phyloP scores from a whole-genome alignment of 257 asterid genomes.

The Nicotiana tabacum region DNA sequence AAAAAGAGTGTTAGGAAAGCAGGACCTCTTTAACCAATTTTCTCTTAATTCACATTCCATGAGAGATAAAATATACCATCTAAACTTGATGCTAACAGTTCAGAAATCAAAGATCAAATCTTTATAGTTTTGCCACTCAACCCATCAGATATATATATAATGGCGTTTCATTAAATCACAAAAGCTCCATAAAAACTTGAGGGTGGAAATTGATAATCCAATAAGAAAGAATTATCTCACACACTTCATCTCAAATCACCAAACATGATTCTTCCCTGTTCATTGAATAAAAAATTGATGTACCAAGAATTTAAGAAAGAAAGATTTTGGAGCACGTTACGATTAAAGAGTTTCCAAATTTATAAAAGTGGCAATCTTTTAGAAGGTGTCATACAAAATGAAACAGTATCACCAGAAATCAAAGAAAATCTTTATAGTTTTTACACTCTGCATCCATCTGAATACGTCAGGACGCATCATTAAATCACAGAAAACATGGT shows the following conservation, averaged over 20 bases:
- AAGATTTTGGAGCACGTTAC: neutral
- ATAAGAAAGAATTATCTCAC: neutral
- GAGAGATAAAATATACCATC: neutral
- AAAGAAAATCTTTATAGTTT: neutral
- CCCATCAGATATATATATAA: neutral
- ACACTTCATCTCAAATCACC: neutral
- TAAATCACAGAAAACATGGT: neutral
- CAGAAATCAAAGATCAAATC: neutral
- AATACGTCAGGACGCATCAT: neutral
- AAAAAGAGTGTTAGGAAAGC: neutral
- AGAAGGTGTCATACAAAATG: too few relatives aligned
- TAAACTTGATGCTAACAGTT: neutral
- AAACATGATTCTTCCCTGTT: neutral
- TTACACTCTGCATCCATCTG: neutral
- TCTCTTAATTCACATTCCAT: neutral
- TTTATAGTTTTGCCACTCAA: neutral
- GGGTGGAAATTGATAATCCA: neutral
- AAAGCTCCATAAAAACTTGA: neutral
- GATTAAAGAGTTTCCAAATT: neutral
- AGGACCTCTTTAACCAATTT: neutral
- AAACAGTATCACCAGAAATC: neutral
- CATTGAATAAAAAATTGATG: neutral
- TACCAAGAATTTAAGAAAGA: too few relatives aligned
- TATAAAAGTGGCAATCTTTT: neutral
- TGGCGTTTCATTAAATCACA: too few relatives aligned